A percentile compares a stretch with the other conserved stretches of the same genome.
These are phyloP conservation scores for Clavariopsis aquatica DNA, from an alignment of 495 filamentous ascomycete genomes.

Conservation along the genomic window DNA sequence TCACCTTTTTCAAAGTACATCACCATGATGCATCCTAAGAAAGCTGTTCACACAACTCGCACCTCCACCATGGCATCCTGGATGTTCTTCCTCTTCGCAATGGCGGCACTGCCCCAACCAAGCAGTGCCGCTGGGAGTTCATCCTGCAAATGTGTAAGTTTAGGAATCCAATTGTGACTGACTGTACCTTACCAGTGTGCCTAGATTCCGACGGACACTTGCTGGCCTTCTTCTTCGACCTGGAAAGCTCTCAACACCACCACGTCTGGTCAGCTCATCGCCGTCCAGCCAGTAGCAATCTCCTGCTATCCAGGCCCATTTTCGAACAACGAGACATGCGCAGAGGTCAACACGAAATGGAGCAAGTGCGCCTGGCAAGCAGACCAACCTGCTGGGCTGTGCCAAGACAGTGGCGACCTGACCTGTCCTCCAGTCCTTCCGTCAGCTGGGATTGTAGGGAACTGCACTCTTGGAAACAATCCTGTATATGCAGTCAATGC, in stretches of 20 bases:
- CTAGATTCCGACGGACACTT: background rate
- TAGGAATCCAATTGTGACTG: background rate
- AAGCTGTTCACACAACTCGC: background rate
- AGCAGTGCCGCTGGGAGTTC: background rate
- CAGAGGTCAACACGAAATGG: background rate
- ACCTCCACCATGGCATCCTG: background rate
- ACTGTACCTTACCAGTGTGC: background rate
- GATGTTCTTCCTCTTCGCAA: background rate
- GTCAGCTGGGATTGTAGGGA: background rate
- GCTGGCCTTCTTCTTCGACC: background rate
- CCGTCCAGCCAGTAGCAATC: background rate
- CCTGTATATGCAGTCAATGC: conserved; percentile 61
- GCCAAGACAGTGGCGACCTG: background rate
- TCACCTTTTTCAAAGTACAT: background rate
- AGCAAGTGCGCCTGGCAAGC: background rate
- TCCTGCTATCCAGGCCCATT: background rate
- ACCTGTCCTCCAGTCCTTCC: background rate
- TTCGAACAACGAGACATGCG: background rate
- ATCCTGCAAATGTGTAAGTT: background rate
- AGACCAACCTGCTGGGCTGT: background rate
- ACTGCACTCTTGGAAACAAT: conserved; percentile 59
- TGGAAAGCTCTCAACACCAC: background rate
- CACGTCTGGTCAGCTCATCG: background rate
- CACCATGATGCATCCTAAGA: background rate
- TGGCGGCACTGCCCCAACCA: background rate